Conservation (phyloP, 352 stramenopile genomes). For the Phytophthora sojae region DNA sequence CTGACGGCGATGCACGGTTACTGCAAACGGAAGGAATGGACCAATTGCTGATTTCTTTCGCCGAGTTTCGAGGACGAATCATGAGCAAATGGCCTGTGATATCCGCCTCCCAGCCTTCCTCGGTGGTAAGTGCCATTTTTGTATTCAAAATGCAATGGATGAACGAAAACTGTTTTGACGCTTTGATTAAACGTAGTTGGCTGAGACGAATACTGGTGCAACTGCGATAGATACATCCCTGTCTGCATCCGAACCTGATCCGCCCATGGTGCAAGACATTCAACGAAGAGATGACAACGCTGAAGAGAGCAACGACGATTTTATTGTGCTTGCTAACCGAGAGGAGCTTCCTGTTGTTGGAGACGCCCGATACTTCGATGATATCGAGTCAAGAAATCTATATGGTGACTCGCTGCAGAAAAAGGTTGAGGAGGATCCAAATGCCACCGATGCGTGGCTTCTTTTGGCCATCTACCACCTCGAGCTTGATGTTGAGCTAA, state of each 20-base stretch:
- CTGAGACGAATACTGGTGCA: slow-evolving; percentile 6
- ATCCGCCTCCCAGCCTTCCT: slow-evolving; percentile 11
- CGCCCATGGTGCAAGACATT: not conserved
- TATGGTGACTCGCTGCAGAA: slow-evolving; percentile 36
- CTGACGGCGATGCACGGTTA: slow-evolving; percentile 8
- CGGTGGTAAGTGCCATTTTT: slow-evolving; percentile 27
- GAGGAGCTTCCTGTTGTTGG: slow-evolving; percentile 15
- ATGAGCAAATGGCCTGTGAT: slow-evolving; percentile 59
- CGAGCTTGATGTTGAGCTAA: slow-evolving; percentile 46
- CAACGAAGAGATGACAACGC: not conserved
- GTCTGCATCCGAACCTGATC: slow-evolving; percentile 5
- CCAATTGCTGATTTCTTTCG: slow-evolving; percentile 51
- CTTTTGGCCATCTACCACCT: slow-evolving; percentile 61
- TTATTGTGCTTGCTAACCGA: slow-evolving; percentile 27
- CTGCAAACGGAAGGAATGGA: slow-evolving; percentile 35
- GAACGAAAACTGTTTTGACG: not conserved
- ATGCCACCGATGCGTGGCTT: slow-evolving; percentile 53
- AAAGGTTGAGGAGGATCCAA: slow-evolving; percentile 38
- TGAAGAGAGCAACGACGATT: slow-evolving; percentile 17
- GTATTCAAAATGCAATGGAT: not conserved
- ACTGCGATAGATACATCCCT: not conserved
- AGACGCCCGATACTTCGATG: slow-evolving; percentile 47
- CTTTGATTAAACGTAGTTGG: slow-evolving; percentile 15
- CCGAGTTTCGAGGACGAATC: slow-evolving; percentile 44
- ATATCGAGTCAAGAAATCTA: slow-evolving; percentile 23